These are phyloP conservation scores for Zychaea mexicana DNA, from an alignment of 371 early-diverging fungal genomes.

Conservation along the genomic window DNA sequence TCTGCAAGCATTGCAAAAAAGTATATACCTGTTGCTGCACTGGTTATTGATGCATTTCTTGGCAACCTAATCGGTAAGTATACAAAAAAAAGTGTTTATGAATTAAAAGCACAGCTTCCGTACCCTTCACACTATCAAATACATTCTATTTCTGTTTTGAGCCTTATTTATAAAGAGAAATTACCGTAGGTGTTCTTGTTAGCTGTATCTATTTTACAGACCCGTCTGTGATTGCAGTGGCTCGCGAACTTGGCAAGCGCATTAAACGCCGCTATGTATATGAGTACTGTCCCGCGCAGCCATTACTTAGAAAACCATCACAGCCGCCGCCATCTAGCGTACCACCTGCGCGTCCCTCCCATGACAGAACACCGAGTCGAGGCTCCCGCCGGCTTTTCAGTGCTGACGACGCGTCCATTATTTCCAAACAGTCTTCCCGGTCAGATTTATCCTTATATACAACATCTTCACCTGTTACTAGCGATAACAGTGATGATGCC, in stretches of 20 bases:
- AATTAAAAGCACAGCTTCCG: too few species aligned
- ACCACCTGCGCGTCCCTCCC: not conserved
- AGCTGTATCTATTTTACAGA: slow-evolving; percentile 40
- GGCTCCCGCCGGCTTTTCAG: not conserved
- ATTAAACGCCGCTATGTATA: slow-evolving; percentile 33
- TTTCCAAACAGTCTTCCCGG: not conserved
- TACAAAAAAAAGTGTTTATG: too few species aligned
- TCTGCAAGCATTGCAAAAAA: slow-evolving; percentile 11
- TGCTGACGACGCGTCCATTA: not conserved
- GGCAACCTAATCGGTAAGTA: slow-evolving; percentile 31
- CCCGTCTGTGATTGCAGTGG: slow-evolving; percentile 29
- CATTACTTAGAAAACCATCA: not conserved
- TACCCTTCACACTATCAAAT: too few species aligned
- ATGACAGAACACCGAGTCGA: not conserved
- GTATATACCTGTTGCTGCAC: slow-evolving; percentile 23
- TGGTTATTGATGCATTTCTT: slow-evolving; percentile 32
- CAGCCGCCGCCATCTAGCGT: not conserved
- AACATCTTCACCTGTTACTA: not conserved
- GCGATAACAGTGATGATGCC: too few species aligned
- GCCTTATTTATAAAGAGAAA: not conserved
- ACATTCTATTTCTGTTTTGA: too few species aligned
- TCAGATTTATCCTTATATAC: not conserved
- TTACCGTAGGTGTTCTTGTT: slow-evolving; percentile 30
- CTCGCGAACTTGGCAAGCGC: slow-evolving; percentile 1
- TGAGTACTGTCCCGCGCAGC: slow-evolving; percentile 23